Percentiles rank a stretch among this genome's conserved stretches.
Conservation (phyloP, 208 protist genomes). For the Borovskyia barvae region DNA sequence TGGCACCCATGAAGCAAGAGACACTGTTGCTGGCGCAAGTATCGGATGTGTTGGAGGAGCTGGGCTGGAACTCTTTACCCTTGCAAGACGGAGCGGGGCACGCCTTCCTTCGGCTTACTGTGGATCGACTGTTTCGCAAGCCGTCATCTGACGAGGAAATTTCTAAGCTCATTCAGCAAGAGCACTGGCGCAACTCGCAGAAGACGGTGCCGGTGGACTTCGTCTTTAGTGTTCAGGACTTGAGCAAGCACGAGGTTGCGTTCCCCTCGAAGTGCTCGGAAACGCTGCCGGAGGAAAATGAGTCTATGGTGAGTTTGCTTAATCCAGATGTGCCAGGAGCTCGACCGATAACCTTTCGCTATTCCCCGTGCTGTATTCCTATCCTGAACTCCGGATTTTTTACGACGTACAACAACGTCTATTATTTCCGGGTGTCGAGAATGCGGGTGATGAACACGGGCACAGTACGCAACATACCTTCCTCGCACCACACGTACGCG, state of each 20-base stretch:
- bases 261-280: slow-evolving; percentile 57
- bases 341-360: slow-evolving; percentile 46
- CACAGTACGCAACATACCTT: slow-evolving; percentile 53
- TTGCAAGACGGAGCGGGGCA: slow-evolving; percentile 33
- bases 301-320: slow-evolving; percentile 71
- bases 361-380: slow-evolving; percentile 77
- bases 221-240: slow-evolving; percentile 51
- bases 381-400: slow-evolving; percentile 87
- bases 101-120: slow-evolving; percentile 15
- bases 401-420: slow-evolving; percentile 85
- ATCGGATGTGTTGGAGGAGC: slow-evolving; percentile 80
- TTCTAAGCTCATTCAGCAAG: slow-evolving; percentile 47
- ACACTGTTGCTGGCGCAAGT: slow-evolving; percentile 66
- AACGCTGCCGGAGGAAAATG: slow-evolving; percentile 72
- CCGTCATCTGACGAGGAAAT: slow-evolving; percentile 46
- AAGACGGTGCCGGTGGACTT: slow-evolving; percentile 60
- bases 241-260: slow-evolving; percentile 64
- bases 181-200: slow-evolving; percentile 36
- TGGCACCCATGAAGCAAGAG: slow-evolving; percentile 85
- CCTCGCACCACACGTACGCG: slow-evolving; percentile 74
- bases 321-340: slow-evolving; percentile 71
- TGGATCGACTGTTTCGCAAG: slow-evolving; percentile 57
- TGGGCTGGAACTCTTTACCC: slow-evolving; percentile 58
- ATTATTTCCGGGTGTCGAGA: slow-evolving; percentile 71
- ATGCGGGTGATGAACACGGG: slow-evolving; percentile 59